Conservation (phyloP, 2,329 filamentous ascomycete genomes). For the Aspergillus pseudoglaucus region DNA sequence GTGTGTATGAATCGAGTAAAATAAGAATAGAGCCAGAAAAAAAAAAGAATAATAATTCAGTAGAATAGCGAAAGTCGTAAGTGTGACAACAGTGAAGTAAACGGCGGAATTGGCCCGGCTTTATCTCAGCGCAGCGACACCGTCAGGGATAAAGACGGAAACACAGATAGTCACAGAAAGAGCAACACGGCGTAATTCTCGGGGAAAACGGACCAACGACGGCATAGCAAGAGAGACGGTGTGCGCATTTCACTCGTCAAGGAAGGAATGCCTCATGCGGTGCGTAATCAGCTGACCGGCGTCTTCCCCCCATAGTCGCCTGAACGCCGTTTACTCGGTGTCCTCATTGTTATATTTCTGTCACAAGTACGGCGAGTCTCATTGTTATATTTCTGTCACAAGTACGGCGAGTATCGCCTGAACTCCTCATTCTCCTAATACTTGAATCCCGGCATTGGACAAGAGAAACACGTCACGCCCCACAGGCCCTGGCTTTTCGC, state of each 20-base stretch:
- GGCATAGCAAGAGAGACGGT: not conserved
- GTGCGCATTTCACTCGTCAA: not conserved
- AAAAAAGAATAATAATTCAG: not conserved
- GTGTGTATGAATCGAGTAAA: not conserved
- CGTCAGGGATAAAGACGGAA: not conserved
- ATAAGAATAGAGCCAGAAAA: not conserved
- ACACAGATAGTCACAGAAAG: not conserved
- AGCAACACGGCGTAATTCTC: slow-evolving; percentile 10
- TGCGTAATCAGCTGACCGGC: not conserved
- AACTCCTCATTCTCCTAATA: not conserved
- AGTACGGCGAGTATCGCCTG: too few relatives aligned
- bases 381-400: too few relatives aligned
- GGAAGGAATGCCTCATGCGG: slow-evolving; percentile 3
- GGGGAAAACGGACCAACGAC: slow-evolving; percentile 5
- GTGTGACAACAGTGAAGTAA: not conserved
- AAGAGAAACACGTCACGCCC: slow-evolving; percentile 14
- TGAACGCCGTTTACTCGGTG: too few relatives aligned
- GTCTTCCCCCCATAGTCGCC: too few relatives aligned
- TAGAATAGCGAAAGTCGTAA: not conserved
- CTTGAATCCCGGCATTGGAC: not conserved
- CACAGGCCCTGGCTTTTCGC: slow-evolving; percentile 12
- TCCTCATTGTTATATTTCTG: too few relatives aligned
- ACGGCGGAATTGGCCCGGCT: not conserved
- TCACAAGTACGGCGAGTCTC: too few relatives aligned
- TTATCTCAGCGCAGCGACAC: not conserved